These are phyloP conservation scores for Russula lepida DNA, from an alignment of 768 basidiomycete genomes.

Conservation along the genomic window DNA sequence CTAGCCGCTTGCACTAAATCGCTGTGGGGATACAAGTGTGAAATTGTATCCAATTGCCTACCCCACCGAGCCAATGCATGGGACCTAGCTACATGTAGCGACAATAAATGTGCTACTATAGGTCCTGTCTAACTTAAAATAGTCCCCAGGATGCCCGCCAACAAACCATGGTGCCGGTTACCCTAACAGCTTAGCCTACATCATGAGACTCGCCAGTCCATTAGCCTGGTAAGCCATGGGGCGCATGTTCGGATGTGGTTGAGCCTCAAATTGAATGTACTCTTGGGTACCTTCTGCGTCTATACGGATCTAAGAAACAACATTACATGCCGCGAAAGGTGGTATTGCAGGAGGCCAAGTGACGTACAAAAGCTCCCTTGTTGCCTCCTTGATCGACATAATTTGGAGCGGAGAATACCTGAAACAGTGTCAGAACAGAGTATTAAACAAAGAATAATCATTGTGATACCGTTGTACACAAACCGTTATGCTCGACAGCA, in stretches of 20 bases:
- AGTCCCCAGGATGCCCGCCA: background rate
- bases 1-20: too few relatives aligned
- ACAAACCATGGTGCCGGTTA: background rate
- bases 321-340: background rate
- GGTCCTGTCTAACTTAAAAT: background rate
- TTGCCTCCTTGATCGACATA: slow-evolving; percentile 89
- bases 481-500: slow-evolving; percentile 87
- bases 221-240: slow-evolving; percentile 86
- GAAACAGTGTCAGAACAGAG: slow-evolving; percentile 5
- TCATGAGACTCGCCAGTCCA: slow-evolving; percentile 60
- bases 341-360: background rate
- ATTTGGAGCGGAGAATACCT: slow-evolving; percentile 94
- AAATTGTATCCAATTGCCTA: background rate
- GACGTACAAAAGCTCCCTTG: slow-evolving; percentile 81
- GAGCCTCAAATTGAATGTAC: slow-evolving; percentile 79
- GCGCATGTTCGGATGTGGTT: slow-evolving; percentile 80
- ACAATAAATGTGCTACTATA: background rate
- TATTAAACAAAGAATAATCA: slow-evolving; percentile 5
- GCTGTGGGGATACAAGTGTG: background rate
- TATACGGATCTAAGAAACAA: slow-evolving; percentile 57
- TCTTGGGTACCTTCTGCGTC: slow-evolving; percentile 64
- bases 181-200: slow-evolving; percentile 34
- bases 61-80: background rate
- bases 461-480: slow-evolving; percentile 66
- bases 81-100: background rate